phyloP scores from a whole-genome alignment of 2,329 filamentous ascomycete genomes.

The Simplicillium aogashimaense region DNA sequence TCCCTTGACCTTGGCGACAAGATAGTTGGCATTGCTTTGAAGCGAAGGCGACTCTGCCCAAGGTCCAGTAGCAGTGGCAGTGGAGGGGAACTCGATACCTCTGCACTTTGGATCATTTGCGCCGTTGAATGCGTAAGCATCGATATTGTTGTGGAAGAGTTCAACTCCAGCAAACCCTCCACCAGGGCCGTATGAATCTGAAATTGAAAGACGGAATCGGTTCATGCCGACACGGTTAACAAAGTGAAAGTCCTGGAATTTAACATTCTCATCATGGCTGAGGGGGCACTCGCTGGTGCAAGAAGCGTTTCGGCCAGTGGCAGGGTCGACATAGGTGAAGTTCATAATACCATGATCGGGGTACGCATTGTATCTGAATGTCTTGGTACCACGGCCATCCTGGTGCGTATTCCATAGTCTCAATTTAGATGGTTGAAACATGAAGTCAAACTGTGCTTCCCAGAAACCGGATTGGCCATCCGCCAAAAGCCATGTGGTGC shows the following conservation, averaged over 20 bases:
- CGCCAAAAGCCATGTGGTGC: slow-evolving; percentile 68
- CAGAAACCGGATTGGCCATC: slow-evolving; percentile 72
- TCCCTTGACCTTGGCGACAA: slow-evolving; percentile 55
- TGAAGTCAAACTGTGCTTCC: slow-evolving; percentile 74
- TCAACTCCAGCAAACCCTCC: slow-evolving; percentile 81
- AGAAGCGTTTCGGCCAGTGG: slow-evolving; percentile 52
- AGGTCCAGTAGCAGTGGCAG: slow-evolving; percentile 58
- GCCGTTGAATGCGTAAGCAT: slow-evolving; percentile 70
- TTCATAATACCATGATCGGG: slow-evolving; percentile 93
- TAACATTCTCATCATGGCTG: slow-evolving; percentile 52
- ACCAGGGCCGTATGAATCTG: slow-evolving; percentile 76
- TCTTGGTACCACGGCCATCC: slow-evolving; percentile 77
- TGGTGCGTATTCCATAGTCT: slow-evolving; percentile 80
- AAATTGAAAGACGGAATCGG: slow-evolving; percentile 74
- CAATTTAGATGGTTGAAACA: slow-evolving; percentile 78
- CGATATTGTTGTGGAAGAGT: slow-evolving; percentile 77
- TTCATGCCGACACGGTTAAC: slow-evolving; percentile 85
- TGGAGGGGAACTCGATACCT: slow-evolving; percentile 51
- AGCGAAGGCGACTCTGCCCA: slow-evolving; percentile 64
- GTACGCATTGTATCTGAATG: slow-evolving; percentile 76
- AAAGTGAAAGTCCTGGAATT: slow-evolving; percentile 85
- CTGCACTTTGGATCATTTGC: slow-evolving; percentile 85
- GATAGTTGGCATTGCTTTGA: slow-evolving; percentile 64
- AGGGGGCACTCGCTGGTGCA: slow-evolving; percentile 85
- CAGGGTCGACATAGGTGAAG: slow-evolving; percentile 77